Conservation (phyloP, 116 monocot genomes). For the Trichopus zeylanicus region DNA sequence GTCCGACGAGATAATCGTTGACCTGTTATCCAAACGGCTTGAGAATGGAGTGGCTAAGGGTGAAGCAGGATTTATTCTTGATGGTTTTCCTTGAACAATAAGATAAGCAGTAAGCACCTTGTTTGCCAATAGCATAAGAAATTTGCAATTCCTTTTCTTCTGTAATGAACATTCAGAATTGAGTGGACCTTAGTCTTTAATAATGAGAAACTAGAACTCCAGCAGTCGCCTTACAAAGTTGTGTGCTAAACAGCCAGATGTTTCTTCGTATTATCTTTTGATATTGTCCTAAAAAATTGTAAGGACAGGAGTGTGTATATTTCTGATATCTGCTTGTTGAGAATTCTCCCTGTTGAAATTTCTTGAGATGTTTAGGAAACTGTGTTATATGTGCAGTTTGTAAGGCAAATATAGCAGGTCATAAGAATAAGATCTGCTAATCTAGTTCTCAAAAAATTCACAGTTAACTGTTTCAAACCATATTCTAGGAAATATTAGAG, state of each 20-base stretch:
- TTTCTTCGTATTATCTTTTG: too few species aligned
- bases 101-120: constrained; percentile 78
- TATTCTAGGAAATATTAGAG: constrained; percentile 77
- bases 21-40: constrained; percentile 65
- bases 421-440: background rate
- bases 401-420: background rate
- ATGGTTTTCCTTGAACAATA: constrained; percentile 87
- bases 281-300: too few species aligned
- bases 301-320: too few species aligned
- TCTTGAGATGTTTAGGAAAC: too few species aligned
- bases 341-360: too few species aligned
- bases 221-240: too few species aligned
- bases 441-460: background rate
- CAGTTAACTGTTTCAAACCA: background rate
- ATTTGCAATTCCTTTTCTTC: background rate
- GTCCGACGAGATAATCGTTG: constrained; percentile 78
- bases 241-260: too few species aligned
- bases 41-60: constrained; percentile 60
- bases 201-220: too few species aligned
- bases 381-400: too few species aligned
- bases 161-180: too few species aligned
- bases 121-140: background rate
- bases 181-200: too few species aligned
- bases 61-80: constrained; percentile 91
- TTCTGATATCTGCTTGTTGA: too few species aligned